Conservation (phyloP, 2,329 filamentous ascomycete species). For the Alternaria solani region DNA sequence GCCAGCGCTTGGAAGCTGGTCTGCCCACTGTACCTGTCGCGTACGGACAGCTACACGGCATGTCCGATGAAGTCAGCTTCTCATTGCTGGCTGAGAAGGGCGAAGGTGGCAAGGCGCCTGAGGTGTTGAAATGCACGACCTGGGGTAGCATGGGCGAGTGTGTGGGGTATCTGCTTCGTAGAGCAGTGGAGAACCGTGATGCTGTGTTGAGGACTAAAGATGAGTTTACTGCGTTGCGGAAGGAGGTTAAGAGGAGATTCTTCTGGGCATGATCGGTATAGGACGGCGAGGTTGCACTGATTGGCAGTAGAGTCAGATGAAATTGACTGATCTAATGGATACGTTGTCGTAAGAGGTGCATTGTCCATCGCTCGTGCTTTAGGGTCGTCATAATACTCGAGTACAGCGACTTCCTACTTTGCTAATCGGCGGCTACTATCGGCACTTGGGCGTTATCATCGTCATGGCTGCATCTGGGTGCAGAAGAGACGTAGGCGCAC, state of each 20-base stretch:
- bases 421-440: neutral
- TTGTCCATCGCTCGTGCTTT: neutral
- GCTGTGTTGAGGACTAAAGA: conserved; percentile 60
- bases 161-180: conserved; percentile 72
- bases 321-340: neutral
- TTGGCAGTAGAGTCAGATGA: neutral
- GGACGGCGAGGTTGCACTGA: too few species aligned
- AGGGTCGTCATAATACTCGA: neutral
- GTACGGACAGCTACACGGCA: conserved; percentile 88
- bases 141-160: conserved; percentile 74
- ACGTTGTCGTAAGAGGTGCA: neutral
- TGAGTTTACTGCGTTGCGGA: conserved; percentile 39
- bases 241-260: conserved; percentile 34
- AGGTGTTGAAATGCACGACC: conserved; percentile 64
- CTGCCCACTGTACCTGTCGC: conserved; percentile 59
- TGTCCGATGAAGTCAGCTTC: conserved; percentile 90
- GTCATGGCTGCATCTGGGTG: neutral
- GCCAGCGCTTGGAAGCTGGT: conserved; percentile 45
- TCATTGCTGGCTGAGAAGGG: conserved; percentile 40
- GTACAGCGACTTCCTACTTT: neutral
- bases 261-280: conserved; percentile 14
- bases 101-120: conserved; percentile 49
- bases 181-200: conserved; percentile 68
- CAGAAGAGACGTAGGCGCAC: conserved; percentile 3
- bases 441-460: neutral